These are phyloP conservation scores for Komagataella phaffii DNA, from an alignment of 805 yeast species.

Conservation along the genomic window DNA sequence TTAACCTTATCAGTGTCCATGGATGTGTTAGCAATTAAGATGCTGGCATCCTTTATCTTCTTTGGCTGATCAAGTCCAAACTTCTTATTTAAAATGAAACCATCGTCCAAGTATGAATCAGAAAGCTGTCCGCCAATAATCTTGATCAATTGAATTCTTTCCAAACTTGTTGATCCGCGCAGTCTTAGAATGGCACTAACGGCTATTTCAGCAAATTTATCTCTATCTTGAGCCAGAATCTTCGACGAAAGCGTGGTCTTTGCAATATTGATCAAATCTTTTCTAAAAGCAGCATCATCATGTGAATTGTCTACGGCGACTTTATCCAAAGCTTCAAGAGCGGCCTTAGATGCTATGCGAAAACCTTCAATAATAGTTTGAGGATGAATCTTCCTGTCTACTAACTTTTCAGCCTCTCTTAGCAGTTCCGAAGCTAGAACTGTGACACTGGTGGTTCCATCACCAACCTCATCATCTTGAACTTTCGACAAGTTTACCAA, in stretches of 20 bases:
- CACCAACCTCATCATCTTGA: slow-evolving; percentile 98
- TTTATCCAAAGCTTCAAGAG: slow-evolving; percentile 64
- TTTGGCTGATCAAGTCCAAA: slow-evolving; percentile 95
- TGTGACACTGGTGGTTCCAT: slow-evolving; percentile 96
- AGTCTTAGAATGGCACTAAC: slow-evolving; percentile 88
- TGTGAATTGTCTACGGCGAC: slow-evolving; percentile 63
- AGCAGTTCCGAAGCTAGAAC: slow-evolving; percentile 81
- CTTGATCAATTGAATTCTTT: slow-evolving; percentile 86
- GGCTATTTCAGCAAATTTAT: slow-evolving; percentile 76
- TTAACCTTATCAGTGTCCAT: slow-evolving; percentile 97
- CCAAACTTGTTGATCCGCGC: slow-evolving; percentile 77
- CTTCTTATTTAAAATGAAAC: slow-evolving; percentile 81
- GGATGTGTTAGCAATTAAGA: slow-evolving; percentile 89
- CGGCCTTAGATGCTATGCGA: slow-evolving; percentile 79
- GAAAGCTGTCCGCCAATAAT: slow-evolving; percentile 85
- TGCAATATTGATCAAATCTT: slow-evolving; percentile 78
- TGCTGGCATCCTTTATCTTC: slow-evolving; percentile 66
- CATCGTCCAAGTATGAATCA: slow-evolving; percentile 92
- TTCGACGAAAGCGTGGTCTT: slow-evolving; percentile 90
- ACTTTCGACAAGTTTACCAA: slow-evolving; percentile 90
- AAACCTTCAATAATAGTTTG: slow-evolving; percentile 95
- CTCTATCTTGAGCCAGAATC: slow-evolving; percentile 89
- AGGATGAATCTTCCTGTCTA: slow-evolving; percentile 91
- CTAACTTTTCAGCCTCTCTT: slow-evolving; percentile 87
- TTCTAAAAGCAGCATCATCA: slow-evolving; percentile 45